Evolutionary conservation across 2,329 filamentous ascomycete species (phyloP).

Genomic region (Lecanoromycetidae sp.): DNA sequence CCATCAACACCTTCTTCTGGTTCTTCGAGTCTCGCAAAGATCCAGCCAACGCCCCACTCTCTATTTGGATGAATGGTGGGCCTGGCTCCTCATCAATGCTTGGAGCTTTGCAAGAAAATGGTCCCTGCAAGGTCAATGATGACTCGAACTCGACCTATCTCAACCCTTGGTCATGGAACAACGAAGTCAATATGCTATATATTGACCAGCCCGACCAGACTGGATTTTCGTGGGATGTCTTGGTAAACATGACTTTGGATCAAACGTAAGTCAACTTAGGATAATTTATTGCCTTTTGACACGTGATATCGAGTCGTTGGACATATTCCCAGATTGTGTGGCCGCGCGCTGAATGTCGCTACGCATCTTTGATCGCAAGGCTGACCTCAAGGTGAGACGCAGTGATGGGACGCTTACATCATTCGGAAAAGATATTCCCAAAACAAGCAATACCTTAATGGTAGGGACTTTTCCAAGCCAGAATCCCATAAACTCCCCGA

Average conservation of each 20-base stretch:
- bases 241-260: constrained; percentile 28
- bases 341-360: no score
- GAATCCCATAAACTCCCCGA: constrained; percentile 33
- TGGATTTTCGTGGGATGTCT: constrained; percentile 44
- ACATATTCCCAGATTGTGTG: no score
- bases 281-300: neutral
- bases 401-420: constrained; percentile 20
- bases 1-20: constrained; percentile 55
- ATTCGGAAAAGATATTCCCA: constrained; percentile 22
- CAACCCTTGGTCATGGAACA: constrained; percentile 53
- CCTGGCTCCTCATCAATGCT: constrained; percentile 48
- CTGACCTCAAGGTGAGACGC: constrained; percentile 22
- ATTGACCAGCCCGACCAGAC: constrained; percentile 54
- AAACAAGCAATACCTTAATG: constrained; percentile 42
- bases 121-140: constrained; percentile 41
- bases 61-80: constrained; percentile 52
- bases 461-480: constrained; percentile 41
- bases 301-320: no score
- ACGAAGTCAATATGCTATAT: constrained; percentile 53
- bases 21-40: constrained; percentile 47
- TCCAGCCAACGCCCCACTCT: constrained; percentile 40
- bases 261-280: constrained; percentile 17
- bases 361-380: no score
- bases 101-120: constrained; percentile 40
- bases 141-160: constrained; percentile 39